Evolutionary conservation across 2,329 filamentous ascomycete species (phyloP), one percentile per base, ranked within the genome.

Genomic region (Botryotinia narcissicola): DNA sequence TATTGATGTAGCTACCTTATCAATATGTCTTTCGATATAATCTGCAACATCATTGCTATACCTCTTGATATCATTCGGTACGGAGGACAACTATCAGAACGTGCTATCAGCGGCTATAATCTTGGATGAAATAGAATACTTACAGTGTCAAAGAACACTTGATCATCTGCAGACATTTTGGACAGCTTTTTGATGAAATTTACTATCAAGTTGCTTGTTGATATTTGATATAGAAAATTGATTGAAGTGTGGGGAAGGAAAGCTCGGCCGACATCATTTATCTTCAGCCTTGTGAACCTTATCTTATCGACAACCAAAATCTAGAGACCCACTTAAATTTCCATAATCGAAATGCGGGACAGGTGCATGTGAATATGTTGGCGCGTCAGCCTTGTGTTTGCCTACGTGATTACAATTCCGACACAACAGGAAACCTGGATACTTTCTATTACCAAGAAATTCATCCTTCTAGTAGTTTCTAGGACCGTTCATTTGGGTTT

Each of bases 1-100:
- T 64, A 98, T 85, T 54, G 87, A 86, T 51, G 87, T 85, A 71
- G 94, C 93, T 62, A 93, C 90, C 74, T 87, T 86, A 79, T 97
- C 93, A 82, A 97, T 91, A 80, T 94, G 90, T 74, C 88, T 87
- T 83, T 98, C 93, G 81, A 97, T 89, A 77, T 91, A 92, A 76
- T 94, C 91, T 81, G 93, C 93, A 75, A 95, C 87, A 71, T 93
- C 87, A 78, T 87, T 86, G 25, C 92, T 91, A 82, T 94, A 94
- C 76, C 86, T 86, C 75, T 88, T 88, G 81, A 95, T 86, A 79
- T 95, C 90, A 83, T 88, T 85, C 18, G 88, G 87, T 76, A 90
- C 86, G 74, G 85, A 86, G 64, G 87, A 83, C 70, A 90, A 85
- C 88, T 90, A 76, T 66, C 16, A 37, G 63, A 20, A 37, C 20